Conservation (phyloP, 2,329 filamentous ascomycete species). For the Epichloe scottii region DNA sequence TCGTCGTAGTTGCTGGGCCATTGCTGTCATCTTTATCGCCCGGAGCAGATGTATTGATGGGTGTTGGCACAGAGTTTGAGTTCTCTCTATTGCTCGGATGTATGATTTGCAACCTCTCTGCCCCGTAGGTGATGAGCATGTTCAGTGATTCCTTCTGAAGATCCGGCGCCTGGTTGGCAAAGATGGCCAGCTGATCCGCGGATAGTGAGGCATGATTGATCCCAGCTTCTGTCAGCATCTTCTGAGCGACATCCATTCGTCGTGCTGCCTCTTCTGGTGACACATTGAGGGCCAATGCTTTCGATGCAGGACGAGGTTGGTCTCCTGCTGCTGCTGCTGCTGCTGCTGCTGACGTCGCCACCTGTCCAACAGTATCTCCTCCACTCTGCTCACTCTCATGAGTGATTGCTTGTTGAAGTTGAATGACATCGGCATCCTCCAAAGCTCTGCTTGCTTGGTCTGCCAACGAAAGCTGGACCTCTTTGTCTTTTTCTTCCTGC, state of each 20-base stretch:
- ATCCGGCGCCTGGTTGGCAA: conserved; percentile 45
- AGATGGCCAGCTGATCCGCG: conserved; percentile 44
- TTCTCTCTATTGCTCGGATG: conserved; percentile 32
- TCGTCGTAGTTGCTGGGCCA: conserved; percentile 16
- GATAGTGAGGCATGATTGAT: conserved; percentile 41
- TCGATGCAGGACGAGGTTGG: conserved; percentile 5
- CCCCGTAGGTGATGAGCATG: conserved; percentile 45
- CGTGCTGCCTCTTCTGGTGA: conserved; percentile 36
- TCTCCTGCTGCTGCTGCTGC: conserved; percentile 1
- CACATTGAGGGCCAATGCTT: conserved; percentile 20
- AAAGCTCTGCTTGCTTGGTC: conserved; percentile 5
- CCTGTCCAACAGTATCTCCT: neutral
- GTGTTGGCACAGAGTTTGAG: conserved; percentile 15
- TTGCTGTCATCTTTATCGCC: conserved; percentile 10
- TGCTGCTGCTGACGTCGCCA: conserved; percentile 3
- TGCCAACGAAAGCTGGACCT: conserved; percentile 7
- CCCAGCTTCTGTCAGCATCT: conserved; percentile 31
- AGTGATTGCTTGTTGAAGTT: conserved; percentile 2
- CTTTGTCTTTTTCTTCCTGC: conserved; percentile 10
- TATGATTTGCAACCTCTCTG: conserved; percentile 43
- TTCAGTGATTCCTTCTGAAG: conserved; percentile 41
- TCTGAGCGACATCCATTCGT: conserved; percentile 34
- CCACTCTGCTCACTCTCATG: neutral
- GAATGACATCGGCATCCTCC: conserved; percentile 2
- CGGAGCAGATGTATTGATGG: conserved; percentile 12